Conservation (phyloP, 345 rosid genomes). For the Geranium brycei region DNA sequence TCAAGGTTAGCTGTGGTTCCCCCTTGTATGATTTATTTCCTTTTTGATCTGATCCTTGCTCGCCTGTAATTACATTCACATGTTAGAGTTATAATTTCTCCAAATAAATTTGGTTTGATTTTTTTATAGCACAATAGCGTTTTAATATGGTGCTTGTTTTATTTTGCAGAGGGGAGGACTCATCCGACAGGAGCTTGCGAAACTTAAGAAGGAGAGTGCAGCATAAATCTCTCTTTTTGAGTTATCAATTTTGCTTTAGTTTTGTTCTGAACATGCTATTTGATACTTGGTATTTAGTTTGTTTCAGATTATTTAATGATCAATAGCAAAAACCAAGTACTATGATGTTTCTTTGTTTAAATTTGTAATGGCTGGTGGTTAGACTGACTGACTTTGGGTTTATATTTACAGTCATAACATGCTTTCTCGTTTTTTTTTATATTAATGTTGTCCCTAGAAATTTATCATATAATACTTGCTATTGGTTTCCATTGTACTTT, state of each 20-base stretch:
- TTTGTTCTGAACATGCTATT: not conserved
- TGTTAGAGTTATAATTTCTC: no score
- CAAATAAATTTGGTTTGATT: no score
- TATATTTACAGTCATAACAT: no score
- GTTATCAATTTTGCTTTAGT: not conserved
- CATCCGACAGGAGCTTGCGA: slow-evolving; percentile 54
- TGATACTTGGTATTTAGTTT: not conserved
- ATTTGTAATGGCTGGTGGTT: no score
- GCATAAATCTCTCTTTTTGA: slow-evolving; percentile 12
- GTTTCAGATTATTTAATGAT: not conserved
- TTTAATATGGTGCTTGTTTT: not conserved
- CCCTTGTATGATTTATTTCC: not conserved
- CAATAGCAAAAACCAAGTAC: not conserved
- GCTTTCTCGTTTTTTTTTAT: no score
- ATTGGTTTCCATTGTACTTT: no score
- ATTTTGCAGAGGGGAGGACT: slow-evolving; percentile 50
- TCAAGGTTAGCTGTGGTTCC: slow-evolving; percentile 42
- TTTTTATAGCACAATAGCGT: no score
- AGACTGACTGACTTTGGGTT: no score
- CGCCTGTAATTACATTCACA: no score
- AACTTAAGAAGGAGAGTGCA: slow-evolving; percentile 38
- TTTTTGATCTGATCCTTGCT: not conserved
- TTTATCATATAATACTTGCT: no score
- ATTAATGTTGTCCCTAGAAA: no score
- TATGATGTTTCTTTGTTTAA: no score